Percentiles rank a stretch among this genome's conserved stretches.
These are phyloP conservation scores for Boechera stricta DNA, from an alignment of 345 rosid species.

Conservation along the genomic window DNA sequence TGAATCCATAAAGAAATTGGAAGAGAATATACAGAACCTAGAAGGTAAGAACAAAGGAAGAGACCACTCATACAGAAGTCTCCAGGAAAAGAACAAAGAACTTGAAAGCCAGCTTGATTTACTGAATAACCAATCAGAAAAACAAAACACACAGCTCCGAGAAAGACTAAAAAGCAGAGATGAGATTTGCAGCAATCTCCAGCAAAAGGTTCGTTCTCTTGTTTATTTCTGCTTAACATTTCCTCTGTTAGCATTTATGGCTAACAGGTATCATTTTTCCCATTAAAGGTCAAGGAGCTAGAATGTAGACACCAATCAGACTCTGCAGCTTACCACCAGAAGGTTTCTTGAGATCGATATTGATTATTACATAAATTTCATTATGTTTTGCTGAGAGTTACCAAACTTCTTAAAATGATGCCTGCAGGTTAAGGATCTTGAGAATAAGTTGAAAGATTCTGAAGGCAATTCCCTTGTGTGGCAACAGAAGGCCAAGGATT, in stretches of 20 bases:
- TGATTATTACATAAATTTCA: not conserved
- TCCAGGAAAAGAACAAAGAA: slow-evolving; percentile 81
- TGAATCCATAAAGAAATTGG: slow-evolving; percentile 74
- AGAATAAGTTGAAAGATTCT: slow-evolving; percentile 69
- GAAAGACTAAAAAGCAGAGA: slow-evolving; percentile 76
- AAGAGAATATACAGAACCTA: slow-evolving; percentile 72
- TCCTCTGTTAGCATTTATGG: not conserved
- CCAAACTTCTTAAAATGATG: slow-evolving; percentile 13
- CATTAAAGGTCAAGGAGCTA: slow-evolving; percentile 70
- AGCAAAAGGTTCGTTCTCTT: slow-evolving; percentile 63
- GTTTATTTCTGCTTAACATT: not conserved
- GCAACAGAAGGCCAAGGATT: slow-evolving; percentile 68
- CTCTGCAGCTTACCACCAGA: slow-evolving; percentile 53
- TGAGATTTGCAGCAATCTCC: slow-evolving; percentile 66
- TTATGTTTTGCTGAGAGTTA: slow-evolving; percentile 7
- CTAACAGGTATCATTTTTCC: slow-evolving; percentile 33
- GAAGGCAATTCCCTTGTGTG: slow-evolving; percentile 52
- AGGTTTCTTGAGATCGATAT: slow-evolving; percentile 53
- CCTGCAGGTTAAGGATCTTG: slow-evolving; percentile 73
- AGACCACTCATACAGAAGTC: slow-evolving; percentile 63
- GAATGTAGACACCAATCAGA: slow-evolving; percentile 67
- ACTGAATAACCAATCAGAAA: slow-evolving; percentile 62
- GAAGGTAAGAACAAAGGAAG: slow-evolving; percentile 73
- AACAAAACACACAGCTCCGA: slow-evolving; percentile 62
- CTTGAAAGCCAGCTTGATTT: slow-evolving; percentile 77